phyloP scores from a whole-genome alignment of 192 early-diverging fungal species.

The Coemansia sp. region DNA sequence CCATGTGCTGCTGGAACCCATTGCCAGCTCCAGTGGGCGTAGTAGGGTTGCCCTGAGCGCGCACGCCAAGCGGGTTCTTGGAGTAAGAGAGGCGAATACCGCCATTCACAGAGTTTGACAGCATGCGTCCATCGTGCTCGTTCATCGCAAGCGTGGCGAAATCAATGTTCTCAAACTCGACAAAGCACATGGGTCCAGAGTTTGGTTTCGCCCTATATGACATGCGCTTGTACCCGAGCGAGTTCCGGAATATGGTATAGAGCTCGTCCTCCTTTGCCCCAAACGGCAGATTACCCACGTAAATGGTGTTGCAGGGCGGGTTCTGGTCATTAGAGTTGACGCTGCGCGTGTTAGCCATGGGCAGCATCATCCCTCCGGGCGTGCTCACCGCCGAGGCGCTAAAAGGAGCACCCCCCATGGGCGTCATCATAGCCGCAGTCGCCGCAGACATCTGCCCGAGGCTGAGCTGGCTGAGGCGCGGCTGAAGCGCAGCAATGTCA shows the following conservation, averaged over 20 bases:
- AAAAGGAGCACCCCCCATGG: slow-evolving; percentile 40
- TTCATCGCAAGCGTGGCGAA: slow-evolving; percentile 87
- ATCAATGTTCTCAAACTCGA: slow-evolving; percentile 95
- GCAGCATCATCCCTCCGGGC: slow-evolving; percentile 41
- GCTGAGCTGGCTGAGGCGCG: slow-evolving; percentile 42
- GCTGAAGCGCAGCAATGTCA: slow-evolving; percentile 45
- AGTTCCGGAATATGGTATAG: slow-evolving; percentile 72
- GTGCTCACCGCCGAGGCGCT: slow-evolving; percentile 26
- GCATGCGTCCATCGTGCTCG: slow-evolving; percentile 80
- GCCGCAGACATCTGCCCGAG: slow-evolving; percentile 41
- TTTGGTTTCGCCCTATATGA: slow-evolving; percentile 84
- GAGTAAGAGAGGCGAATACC: slow-evolving; percentile 95
- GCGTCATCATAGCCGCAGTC: slow-evolving; percentile 27
- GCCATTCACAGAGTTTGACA: slow-evolving; percentile 84
- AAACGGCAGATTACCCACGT: slow-evolving; percentile 92
- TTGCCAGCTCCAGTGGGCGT: background rate
- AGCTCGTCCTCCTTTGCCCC: slow-evolving; percentile 91
- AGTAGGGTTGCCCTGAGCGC: slow-evolving; percentile 54
- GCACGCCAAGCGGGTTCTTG: slow-evolving; percentile 94
- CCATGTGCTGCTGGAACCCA: slow-evolving; percentile 17
- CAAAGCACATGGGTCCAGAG: slow-evolving; percentile 97
- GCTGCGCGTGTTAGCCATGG: slow-evolving; percentile 54
- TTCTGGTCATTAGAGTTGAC: slow-evolving; percentile 84
- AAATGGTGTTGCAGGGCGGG: slow-evolving; percentile 98
- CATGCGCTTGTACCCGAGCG: slow-evolving; percentile 87